These are phyloP conservation scores for Candida oleophila DNA, from an alignment of 805 yeast genomes.

Conservation along the genomic window DNA sequence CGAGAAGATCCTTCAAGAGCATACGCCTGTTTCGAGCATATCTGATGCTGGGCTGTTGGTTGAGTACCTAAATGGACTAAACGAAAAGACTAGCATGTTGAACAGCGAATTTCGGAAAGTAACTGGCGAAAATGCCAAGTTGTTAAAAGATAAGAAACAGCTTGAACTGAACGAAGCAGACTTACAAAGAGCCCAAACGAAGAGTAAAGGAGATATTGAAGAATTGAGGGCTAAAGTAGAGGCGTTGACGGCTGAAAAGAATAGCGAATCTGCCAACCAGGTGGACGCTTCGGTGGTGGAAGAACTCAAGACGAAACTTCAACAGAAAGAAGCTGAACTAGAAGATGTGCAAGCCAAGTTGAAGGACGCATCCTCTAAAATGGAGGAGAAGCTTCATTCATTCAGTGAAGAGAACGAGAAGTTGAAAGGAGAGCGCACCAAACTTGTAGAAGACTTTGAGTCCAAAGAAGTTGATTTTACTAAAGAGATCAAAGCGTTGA, in stretches of 20 bases:
- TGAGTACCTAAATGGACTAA: conserved; percentile 65
- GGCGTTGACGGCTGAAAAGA: neutral
- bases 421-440: neutral
- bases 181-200: neutral
- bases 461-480: conserved; percentile 1
- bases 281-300: neutral
- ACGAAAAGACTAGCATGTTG: conserved; percentile 58
- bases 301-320: neutral
- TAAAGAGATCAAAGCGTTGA: neutral
- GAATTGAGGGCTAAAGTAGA: neutral
- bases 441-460: conserved; percentile 3
- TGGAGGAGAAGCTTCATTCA: neutral
- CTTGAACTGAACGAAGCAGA: neutral
- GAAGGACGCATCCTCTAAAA: neutral
- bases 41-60: conserved; percentile 69
- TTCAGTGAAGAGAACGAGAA: neutral
- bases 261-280: neutral
- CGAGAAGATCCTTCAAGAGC: conserved; percentile 70
- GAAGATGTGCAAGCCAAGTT: conserved; percentile 1
- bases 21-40: conserved; percentile 77
- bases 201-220: neutral
- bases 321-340: neutral
- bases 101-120: conserved; percentile 62
- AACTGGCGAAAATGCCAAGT: conserved; percentile 25
- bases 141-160: conserved; percentile 15